These are phyloP conservation scores for Pichia norvegensis DNA, from an alignment of 1,139 yeast genomes.

Conservation along the genomic window DNA sequence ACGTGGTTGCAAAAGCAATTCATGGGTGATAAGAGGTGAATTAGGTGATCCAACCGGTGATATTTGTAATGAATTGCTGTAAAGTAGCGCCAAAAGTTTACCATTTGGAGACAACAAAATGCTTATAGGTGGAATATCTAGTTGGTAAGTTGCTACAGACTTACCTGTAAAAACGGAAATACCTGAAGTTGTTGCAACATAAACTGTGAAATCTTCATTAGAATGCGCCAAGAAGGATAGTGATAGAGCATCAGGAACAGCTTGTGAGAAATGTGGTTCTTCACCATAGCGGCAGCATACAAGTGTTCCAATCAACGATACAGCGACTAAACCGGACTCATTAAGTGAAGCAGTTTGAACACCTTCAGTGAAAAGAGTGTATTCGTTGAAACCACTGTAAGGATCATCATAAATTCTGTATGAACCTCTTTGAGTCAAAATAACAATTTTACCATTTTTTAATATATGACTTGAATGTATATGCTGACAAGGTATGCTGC, in stretches of 20 bases:
- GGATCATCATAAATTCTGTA: background rate
- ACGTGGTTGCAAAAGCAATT: slow-evolving; percentile 34
- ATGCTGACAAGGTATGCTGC: background rate
- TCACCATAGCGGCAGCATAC: background rate
- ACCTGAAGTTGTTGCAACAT: slow-evolving; percentile 4
- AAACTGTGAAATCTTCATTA: background rate
- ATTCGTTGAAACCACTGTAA: background rate
- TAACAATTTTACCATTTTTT: background rate
- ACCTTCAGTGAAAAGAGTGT: background rate
- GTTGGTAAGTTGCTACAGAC: background rate
- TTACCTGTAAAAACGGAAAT: background rate
- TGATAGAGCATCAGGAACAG: background rate
- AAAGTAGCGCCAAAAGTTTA: slow-evolving; percentile 45
- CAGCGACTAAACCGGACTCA: background rate
- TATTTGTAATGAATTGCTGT: background rate
- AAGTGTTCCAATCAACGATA: background rate
- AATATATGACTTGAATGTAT: background rate
- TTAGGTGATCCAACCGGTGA: slow-evolving; percentile 32
- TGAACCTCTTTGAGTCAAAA: background rate
- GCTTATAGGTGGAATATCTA: slow-evolving; percentile 30
- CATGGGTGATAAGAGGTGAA: slow-evolving; percentile 22
- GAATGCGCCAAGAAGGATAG: slow-evolving; percentile 35
- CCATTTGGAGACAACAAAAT: slow-evolving; percentile 55
- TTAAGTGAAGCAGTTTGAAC: background rate
- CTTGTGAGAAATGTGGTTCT: background rate